Conservation (phyloP, 257 asterid genomes). For the Verbena officinalis region DNA sequence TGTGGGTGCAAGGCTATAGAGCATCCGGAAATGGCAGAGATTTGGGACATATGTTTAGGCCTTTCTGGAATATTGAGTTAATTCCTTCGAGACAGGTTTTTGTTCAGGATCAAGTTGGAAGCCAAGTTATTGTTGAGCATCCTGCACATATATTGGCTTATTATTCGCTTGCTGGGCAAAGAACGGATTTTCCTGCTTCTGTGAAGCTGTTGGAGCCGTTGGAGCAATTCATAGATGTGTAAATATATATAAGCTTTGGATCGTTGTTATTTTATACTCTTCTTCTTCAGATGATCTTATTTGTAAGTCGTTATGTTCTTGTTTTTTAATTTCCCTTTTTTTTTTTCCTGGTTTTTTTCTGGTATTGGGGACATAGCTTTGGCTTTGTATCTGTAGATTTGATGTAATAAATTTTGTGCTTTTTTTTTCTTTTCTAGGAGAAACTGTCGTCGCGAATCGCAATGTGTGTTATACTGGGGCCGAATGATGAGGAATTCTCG, state of each 20-base stretch:
- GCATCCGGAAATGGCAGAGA: slow-evolving; percentile 51
- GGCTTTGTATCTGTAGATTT: slow-evolving; percentile 25
- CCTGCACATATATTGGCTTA: slow-evolving; percentile 90
- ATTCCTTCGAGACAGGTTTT: slow-evolving; percentile 63
- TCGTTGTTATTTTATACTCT: background rate
- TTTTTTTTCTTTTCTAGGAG: slow-evolving; percentile 2
- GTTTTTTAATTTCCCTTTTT: too few relatives aligned
- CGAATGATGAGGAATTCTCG: slow-evolving; percentile 1
- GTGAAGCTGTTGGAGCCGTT: slow-evolving; percentile 62
- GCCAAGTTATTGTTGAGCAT: slow-evolving; percentile 42
- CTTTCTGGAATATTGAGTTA: slow-evolving; percentile 79
- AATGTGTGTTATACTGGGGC: background rate
- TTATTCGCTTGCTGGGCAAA: slow-evolving; percentile 84
- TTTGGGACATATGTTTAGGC: slow-evolving; percentile 66
- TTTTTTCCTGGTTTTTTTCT: background rate
- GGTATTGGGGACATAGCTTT: background rate
- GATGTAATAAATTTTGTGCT: slow-evolving; percentile 30
- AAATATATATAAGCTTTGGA: background rate
- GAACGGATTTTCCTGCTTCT: slow-evolving; percentile 71
- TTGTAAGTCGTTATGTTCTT: too few relatives aligned
- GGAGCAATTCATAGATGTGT: slow-evolving; percentile 23
- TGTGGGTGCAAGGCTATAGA: slow-evolving; percentile 89
- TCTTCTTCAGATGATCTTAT: too few relatives aligned
- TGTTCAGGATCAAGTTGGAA: slow-evolving; percentile 33
- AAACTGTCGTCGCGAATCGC: background rate